Evolutionary conservation across 176 grass and related monocot genomes (phyloP), one percentile per base, ranked within the genome.

Genomic region (Olyra latifolia): DNA sequence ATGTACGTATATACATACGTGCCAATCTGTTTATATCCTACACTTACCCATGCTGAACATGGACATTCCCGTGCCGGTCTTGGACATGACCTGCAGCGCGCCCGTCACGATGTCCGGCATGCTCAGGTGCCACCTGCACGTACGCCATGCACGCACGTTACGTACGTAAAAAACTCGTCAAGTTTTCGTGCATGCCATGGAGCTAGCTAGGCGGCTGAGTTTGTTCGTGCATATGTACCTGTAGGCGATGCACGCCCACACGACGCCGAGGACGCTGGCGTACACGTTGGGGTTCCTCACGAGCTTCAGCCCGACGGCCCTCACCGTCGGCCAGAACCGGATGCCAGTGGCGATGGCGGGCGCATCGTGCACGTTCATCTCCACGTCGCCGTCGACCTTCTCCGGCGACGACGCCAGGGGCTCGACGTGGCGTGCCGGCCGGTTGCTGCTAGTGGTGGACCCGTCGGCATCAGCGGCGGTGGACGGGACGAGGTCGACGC

Each of bases 21-120:
- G n/a, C n/a, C n/a, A n/a, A n/a, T n/a, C n/a, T n/a, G n/a, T n/a
- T n/a, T n/a, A 35, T 35, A 35, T 35, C 32, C 4, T 35, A 35
- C 32, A 0, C 66, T 42, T 27, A 90, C 93, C 94, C 78, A 94
- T 86, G 87, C 87, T 97, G 70, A 97, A 97, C 94, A 97, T 97
- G 24, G 87, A 70, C 84, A 91, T 78, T 47, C 84, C 91, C 10
- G 91, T 87, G 59, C 94, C 91, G 0, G 87, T 84, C 54, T 49
- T 90, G 16, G 94, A 83, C 87, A 97, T 97, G 40, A 97, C 88
- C 76, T 86, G 75, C 87, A 97, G 77, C 38, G 89, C 94, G 1
- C 85, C 91, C 62, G 88, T 88, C 20, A 97, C 70, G 62, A 97
- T 62, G 38, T 52, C 72, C 43, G 91, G 91, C 89, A 97, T 84